Base-by-base conservation (phyloP, 108 stramenopile genomes). In the Cyclostephanos invisitatus region DNA sequence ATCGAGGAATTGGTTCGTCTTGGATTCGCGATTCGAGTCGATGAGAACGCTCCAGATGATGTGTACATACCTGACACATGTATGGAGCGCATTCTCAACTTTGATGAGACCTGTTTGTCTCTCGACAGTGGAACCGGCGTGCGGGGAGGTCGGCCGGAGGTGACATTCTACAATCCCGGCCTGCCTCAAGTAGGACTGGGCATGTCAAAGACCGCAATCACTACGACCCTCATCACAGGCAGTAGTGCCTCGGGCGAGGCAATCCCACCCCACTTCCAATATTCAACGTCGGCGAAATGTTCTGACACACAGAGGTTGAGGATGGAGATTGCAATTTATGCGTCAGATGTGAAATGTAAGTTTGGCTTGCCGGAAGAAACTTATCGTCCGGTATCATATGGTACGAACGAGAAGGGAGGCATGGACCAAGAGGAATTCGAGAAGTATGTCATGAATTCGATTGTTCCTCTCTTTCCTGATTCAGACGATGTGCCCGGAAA, bases 381-480 rank as follows among this genome's bases (percentile, higher is more conserved):
- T n/a, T n/a, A n/a, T n/a, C n/a, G n/a, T n/a, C n/a, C n/a, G n/a
- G n/a, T n/a, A n/a, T n/a, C n/a, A n/a, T n/a, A n/a, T n/a, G n/a
- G n/a, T n/a, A n/a, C n/a, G n/a, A n/a, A n/a, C n/a, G n/a, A n/a
- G n/a, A n/a, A n/a, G n/a, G n/a, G n/a, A n/a, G n/a, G n/a, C n/a
- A n/a, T n/a, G n/a, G n/a, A n/a, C n/a, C n/a, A n/a, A n/a, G n/a
- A n/a, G n/a, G n/a, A n/a, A n/a, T n/a, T n/a, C n/a, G 36, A 37
- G 11, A 62, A 49, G 21, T 67, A 67, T 49, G 5, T 47, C 17
- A 2, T 28, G 2, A 50, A 22, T 15, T 28, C 21, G 9, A 47
- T 67, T 17, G 28, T 67, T 15, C 48, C 65, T 59, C 21, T 70
- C 12, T 70, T 32, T 70, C 69, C 69, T n/a, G 57, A 70, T 58